Evolutionary conservation across 2,329 filamentous ascomycete species (phyloP).

Genomic region (Aureobasidium sp.): DNA sequence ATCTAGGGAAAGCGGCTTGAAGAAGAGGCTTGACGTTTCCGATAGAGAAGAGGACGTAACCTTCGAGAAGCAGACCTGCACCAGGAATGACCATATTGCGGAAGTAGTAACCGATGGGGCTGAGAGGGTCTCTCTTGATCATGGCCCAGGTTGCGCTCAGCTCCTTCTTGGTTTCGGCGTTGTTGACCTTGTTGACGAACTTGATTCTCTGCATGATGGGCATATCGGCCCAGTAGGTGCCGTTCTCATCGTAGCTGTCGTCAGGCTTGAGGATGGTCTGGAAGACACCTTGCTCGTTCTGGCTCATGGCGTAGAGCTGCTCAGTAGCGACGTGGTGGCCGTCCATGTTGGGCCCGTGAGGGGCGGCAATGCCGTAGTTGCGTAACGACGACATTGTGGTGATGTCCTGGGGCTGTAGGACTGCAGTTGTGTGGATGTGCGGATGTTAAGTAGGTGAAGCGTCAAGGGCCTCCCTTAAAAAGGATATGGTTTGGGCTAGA

Average conservation of each 20-base stretch:
- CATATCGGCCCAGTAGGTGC: constrained; percentile 90
- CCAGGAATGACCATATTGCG: constrained; percentile 86
- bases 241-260: constrained; percentile 74
- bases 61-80: constrained; percentile 85
- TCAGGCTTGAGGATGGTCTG: constrained; percentile 75
- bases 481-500: constrained; percentile 1
- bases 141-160: constrained; percentile 59
- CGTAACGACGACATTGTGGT: constrained; percentile 29
- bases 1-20: constrained; percentile 61
- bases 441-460: neutral
- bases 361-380: constrained; percentile 39
- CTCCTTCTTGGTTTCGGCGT: constrained; percentile 60
- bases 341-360: constrained; percentile 39
- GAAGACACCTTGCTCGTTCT: constrained; percentile 57
- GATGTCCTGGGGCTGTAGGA: neutral
- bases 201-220: constrained; percentile 57
- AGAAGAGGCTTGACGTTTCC: constrained; percentile 85
- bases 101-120: constrained; percentile 78
- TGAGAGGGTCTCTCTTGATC: constrained; percentile 79
- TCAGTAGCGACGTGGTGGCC: constrained; percentile 36
- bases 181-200: constrained; percentile 70
- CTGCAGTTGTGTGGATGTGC: constrained; percentile 4
- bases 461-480: neutral
- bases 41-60: constrained; percentile 94
- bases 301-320: constrained; percentile 42